Base-by-base conservation (phyloP, 1,284 basidiomycete genomes). In the Pyrrhoderma noxium region DNA sequence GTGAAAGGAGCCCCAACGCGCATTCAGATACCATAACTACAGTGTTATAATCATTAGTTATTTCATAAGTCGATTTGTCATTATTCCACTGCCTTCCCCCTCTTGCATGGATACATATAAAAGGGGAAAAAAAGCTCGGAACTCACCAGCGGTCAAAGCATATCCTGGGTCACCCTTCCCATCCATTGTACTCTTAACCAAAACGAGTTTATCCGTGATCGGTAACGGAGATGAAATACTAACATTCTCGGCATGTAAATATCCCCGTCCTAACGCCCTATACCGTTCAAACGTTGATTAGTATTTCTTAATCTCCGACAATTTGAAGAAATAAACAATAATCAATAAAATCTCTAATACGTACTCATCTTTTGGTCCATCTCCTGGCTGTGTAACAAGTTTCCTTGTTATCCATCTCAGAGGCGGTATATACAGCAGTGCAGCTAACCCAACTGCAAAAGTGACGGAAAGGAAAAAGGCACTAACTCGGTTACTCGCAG, bases 161-260 rank as follows among this genome's bases (percentile, higher is more conserved):
- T 93, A 92, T 2, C 90, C 89, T 3, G 89, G 86, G 61, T 93
- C 89, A n/a, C 88, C 88, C 40, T 79, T 70, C 1, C 79, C 83
- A 46, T 65, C 70, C 47, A 82, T 66, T 34, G 76, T 74, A 1
- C 74, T 80, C 57, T 84, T 80, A 25, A 85, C 76, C 45, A 75
- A 70, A n/a, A 77, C 67, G 16, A 74, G 68, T 3, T 73, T 72
- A 1, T 67, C 62, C 3, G 70, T 35, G 19, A 31, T 61, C 5
- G 72, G 66, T 14, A 69, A 62, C 2, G 68, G 60, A 45, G 70
- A 63, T 19, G 75, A 69, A 31, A 69, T 65, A 5, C 81, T 78
- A 43, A 85, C 65, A 59, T 85, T 85, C 23, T 75, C 80, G 19
- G 76, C 65, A 23, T 70, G 65, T 52, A 88, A 61, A 55, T 64